A percentile compares a stretch with the other conserved stretches of the same genome.
Evolutionary conservation across 345 rosid genomes (phyloP).

Genomic region (Fremontodendron californicum): DNA sequence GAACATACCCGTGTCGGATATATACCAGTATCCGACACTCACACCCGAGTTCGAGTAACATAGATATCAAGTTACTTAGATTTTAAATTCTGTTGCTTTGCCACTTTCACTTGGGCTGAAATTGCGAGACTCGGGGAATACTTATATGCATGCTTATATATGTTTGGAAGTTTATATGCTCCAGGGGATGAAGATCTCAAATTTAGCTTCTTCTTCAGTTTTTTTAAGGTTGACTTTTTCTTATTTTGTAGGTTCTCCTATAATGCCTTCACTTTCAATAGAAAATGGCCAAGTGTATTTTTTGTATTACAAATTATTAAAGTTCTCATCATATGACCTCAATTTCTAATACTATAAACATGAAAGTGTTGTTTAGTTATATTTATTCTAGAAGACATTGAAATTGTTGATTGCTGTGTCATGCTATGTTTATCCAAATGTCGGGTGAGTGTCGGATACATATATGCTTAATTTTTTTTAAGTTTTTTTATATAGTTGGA

Average conservation of each 20-base stretch:
- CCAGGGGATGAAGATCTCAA: background rate
- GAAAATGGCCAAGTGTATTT: background rate
- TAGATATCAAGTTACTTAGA: background rate
- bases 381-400: background rate
- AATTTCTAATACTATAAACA: background rate
- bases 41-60: too few relatives aligned
- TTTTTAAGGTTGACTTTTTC: background rate
- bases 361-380: too few relatives aligned
- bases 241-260: background rate
- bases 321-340: background rate
- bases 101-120: background rate
- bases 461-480: too few relatives aligned
- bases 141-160: background rate
- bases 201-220: background rate
- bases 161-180: background rate
- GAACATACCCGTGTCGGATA: too few relatives aligned
- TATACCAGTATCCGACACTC: too few relatives aligned
- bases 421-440: too few relatives aligned
- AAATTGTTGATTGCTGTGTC: background rate
- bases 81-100: background rate
- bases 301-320: background rate
- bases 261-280: background rate
- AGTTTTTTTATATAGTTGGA: too few relatives aligned
- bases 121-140: background rate
- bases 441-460: too few relatives aligned